phyloP scores from a whole-genome alignment of 306 rosid genomes.

The Dicorynia guianensis region DNA sequence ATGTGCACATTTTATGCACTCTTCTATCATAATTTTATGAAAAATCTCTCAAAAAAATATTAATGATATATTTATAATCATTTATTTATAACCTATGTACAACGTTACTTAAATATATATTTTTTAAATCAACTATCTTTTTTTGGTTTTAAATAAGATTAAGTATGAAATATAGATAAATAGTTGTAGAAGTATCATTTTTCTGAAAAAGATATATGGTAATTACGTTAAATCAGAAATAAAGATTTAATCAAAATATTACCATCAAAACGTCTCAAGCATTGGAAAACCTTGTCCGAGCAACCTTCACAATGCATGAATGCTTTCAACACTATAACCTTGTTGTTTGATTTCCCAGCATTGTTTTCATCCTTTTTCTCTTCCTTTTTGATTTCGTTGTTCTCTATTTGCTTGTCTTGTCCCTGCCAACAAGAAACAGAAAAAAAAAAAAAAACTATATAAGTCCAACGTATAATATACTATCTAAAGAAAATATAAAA shows the following conservation, averaged over 20 bases:
- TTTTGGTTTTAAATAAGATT: no score
- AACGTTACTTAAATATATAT: no score
- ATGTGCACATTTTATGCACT: no score
- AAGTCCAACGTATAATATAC: background rate
- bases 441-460: background rate
- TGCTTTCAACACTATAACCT: conserved; percentile 69
- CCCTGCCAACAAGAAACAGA: conserved; percentile 1
- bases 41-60: no score
- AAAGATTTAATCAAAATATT: background rate
- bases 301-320: conserved; percentile 84
- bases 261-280: conserved; percentile 72
- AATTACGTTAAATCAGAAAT: background rate
- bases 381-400: background rate
- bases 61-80: no score
- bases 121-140: no score
- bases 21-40: no score
- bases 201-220: no score
- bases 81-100: no score
- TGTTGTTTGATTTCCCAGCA: conserved; percentile 12
- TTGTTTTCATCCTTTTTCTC: background rate
- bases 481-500: conserved; percentile 3
- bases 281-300: conserved; percentile 53
- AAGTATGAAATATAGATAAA: no score
- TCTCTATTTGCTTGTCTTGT: conserved; percentile 8
- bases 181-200: no score